Evolutionary conservation across 2,329 filamentous ascomycete genomes (phyloP).

Genomic region (Calonectria pauciramosa): DNA sequence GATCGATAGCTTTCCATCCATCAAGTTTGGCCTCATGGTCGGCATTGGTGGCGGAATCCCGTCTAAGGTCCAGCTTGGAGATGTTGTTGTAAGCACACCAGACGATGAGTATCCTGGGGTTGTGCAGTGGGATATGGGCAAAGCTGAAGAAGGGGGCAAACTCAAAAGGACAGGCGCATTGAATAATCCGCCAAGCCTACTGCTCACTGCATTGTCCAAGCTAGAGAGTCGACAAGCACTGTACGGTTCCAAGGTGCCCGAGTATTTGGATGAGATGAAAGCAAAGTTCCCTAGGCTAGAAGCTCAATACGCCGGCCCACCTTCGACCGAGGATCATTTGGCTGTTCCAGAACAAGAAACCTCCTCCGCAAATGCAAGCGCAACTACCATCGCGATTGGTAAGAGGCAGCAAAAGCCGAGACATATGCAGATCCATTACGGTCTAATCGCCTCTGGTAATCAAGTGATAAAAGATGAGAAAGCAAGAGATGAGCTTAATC

Average conservation of each 20-base stretch:
- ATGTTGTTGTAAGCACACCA: conserved; percentile 40
- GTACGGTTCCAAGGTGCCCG: too few species aligned
- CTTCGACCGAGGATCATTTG: too few species aligned
- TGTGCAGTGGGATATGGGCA: conserved; percentile 40
- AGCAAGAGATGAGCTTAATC: conserved; percentile 14
- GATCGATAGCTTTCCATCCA: conserved; percentile 49
- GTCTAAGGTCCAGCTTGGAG: conserved; percentile 36
- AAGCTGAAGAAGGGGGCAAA: conserved; percentile 22
- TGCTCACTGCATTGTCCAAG: conserved; percentile 30
- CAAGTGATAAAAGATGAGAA: conserved; percentile 38
- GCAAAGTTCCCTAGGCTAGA: too few species aligned
- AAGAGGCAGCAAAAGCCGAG: neutral
- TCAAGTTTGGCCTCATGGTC: conserved; percentile 39
- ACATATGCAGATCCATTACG: conserved; percentile 36
- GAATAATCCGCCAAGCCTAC: conserved; percentile 23
- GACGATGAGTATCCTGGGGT: conserved; percentile 29
- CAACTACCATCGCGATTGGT: too few species aligned
- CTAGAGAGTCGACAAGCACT: too few species aligned
- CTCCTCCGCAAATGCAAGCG: too few species aligned
- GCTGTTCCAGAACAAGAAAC: too few species aligned
- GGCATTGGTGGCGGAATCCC: conserved; percentile 43
- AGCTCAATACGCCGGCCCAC: too few species aligned
- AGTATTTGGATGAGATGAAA: too few species aligned
- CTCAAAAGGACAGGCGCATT: conserved; percentile 34
- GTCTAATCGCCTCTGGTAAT: conserved; percentile 32